A percentile compares a stretch with the other conserved stretches of the same genome.
Evolutionary conservation across 2,329 filamentous ascomycete species (phyloP).

Genomic region (Fusarium hostae): DNA sequence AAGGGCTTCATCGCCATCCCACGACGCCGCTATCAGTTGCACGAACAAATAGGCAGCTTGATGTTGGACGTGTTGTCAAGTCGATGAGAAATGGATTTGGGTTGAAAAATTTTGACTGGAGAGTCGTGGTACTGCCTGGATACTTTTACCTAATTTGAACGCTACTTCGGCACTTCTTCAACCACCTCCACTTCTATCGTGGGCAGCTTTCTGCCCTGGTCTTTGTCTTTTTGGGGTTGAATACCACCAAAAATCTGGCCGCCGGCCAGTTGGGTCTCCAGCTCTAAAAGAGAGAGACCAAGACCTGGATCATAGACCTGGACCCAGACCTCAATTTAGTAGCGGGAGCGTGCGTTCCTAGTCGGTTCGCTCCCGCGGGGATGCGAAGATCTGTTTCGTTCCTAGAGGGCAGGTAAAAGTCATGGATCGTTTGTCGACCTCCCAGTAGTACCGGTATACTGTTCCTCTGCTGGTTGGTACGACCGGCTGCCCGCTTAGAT

Average conservation of each 20-base stretch:
- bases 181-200: slow-evolving; percentile 43
- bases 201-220: slow-evolving; percentile 20
- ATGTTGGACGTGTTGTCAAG: slow-evolving; percentile 40
- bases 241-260: slow-evolving; percentile 26
- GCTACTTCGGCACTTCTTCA: slow-evolving; percentile 45
- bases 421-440: slow-evolving; percentile 8
- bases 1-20: slow-evolving; percentile 41
- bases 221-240: slow-evolving; percentile 3
- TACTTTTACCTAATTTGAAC: slow-evolving; percentile 53
- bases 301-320: slow-evolving; percentile 5
- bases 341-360: slow-evolving; percentile 35
- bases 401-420: slow-evolving; percentile 16
- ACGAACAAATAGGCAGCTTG: slow-evolving; percentile 41
- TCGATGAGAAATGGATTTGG: slow-evolving; percentile 50
- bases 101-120: slow-evolving; percentile 52
- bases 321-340: not conserved
- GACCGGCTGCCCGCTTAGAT: not conserved
- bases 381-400: slow-evolving; percentile 18
- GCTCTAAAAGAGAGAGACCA: slow-evolving; percentile 4
- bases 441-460: not conserved
- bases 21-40: slow-evolving; percentile 42
- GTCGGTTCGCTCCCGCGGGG: slow-evolving; percentile 20
- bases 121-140: slow-evolving; percentile 42
- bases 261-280: slow-evolving; percentile 16
- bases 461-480: slow-evolving; percentile 18